Percentiles rank a stretch among this genome's conserved stretches.
phyloP scores from a whole-genome alignment of 306 rosid genomes.

The Cicer bijugum region DNA sequence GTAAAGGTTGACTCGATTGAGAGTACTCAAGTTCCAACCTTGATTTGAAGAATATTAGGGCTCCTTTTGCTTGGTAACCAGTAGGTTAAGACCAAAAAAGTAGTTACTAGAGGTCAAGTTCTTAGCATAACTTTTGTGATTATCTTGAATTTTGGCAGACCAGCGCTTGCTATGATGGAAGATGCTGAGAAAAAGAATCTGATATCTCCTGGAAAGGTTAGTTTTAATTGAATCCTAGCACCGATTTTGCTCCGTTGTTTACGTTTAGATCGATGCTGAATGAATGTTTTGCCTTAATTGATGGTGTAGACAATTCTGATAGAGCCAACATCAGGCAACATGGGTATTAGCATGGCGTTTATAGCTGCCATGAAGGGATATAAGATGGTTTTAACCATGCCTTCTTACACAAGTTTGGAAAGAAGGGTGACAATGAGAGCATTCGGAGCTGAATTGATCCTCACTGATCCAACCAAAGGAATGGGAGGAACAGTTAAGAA shows the following conservation, averaged over 20 bases:
- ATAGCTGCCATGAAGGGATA: conserved; percentile 86
- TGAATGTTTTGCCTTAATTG: conserved; percentile 11
- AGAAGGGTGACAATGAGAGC: conserved; percentile 66
- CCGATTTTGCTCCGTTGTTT: conserved; percentile 2
- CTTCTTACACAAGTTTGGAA: conserved; percentile 55
- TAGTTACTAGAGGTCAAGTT: conserved; percentile 11
- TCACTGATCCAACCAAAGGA: conserved; percentile 79
- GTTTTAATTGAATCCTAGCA: conserved; percentile 14
- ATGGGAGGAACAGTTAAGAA: conserved; percentile 77
- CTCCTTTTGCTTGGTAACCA: no score
- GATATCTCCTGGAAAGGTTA: conserved; percentile 55
- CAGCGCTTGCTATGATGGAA: conserved; percentile 53
- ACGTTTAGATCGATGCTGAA: neutral
- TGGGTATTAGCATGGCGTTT: conserved; percentile 77
- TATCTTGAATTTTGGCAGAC: conserved; percentile 40
- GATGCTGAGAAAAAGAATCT: conserved; percentile 57
- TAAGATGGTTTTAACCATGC: conserved; percentile 83
- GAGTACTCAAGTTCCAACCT: no score
- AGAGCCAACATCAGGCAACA: conserved; percentile 92
- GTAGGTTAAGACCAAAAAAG: no score
- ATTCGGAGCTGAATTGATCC: conserved; percentile 83
- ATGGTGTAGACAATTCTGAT: conserved; percentile 68
- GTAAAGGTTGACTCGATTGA: no score
- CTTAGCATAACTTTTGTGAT: neutral
- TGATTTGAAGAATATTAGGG: no score